Base-by-base conservation (phyloP, 2,329 filamentous ascomycete genomes). In the Arachnomyces sp. region DNA sequence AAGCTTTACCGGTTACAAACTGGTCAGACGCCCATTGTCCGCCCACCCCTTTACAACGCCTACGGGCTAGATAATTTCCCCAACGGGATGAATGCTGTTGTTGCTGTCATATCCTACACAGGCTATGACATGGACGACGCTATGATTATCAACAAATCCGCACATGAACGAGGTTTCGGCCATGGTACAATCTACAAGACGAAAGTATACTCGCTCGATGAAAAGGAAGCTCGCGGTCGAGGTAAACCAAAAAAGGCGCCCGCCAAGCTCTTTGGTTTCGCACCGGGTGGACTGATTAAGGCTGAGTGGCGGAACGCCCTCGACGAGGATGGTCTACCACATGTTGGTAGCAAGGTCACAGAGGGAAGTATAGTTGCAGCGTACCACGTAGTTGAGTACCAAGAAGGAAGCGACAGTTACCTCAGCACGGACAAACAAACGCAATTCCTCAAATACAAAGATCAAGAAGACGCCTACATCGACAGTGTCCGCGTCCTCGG, bases 71-170 rank as follows among this genome's bases (percentile, higher is more conserved):
- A 98, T 68, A 96, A 96, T 65, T 98, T 95, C 63, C 92, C 92
- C 40, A 95, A 96, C 60, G 92, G 92, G 18, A 89, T 80, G 56
- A 98, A 98, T 56, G 87, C 88, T 7, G 81, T 96, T 30, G 92
- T 98, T 43, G 92, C 92, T 44, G 93, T 98, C 62, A 95, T 98
- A 48, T 95, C 90, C 0, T 98, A 98, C 64, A 96, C 90, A 2
- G 92, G 90, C 38, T 98, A 96, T 67, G 92, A 98, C 74, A 98
- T 98, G 92, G 92, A 98, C 73, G 92, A 98, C 68, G 92, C 92
- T 60, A 96, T 96, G 90, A 96, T 98, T 59, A 74, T 98, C 60
- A 96, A 96, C 73, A 96, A 96, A 63, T 95, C 88, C 14, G 82
- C 90, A 2, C 87, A 95, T 63, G 92, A 98, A 65, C 81, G 92